Conservation (phyloP, 1,139 yeast species). For the Geotrichum europaeum region DNA sequence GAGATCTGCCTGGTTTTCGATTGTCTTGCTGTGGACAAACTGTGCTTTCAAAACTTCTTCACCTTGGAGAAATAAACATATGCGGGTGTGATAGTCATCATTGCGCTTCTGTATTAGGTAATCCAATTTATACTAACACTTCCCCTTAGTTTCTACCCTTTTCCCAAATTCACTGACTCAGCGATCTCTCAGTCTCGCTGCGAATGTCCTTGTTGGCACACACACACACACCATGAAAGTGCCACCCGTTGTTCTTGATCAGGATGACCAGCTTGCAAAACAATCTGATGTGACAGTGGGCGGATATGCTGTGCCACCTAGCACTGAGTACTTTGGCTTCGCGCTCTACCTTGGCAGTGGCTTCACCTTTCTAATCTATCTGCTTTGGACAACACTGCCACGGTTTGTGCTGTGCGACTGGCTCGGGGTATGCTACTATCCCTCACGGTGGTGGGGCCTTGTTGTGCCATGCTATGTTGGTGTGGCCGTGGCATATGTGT, state of each 20-base stretch:
- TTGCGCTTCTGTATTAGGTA: too few species aligned
- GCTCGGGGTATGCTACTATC: constrained; percentile 64
- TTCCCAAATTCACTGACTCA: neutral
- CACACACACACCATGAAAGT: neutral
- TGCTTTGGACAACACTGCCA: constrained; percentile 69
- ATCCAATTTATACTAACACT: too few species aligned
- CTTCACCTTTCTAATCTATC: constrained; percentile 47
- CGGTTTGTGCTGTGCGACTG: constrained; percentile 42
- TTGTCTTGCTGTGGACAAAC: too few species aligned
- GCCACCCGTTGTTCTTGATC: neutral
- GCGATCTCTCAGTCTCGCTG: neutral
- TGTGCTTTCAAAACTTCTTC: too few species aligned
- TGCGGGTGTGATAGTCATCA: too few species aligned
- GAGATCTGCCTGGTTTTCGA: too few species aligned
- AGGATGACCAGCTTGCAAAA: constrained; percentile 41
- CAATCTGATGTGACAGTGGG: constrained; percentile 74
- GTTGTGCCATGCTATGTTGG: constrained; percentile 67
- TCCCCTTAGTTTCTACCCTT: neutral
- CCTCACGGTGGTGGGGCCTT: constrained; percentile 83
- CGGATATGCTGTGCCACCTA: constrained; percentile 52
- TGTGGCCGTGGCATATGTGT: constrained; percentile 63
- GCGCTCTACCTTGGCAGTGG: constrained; percentile 63
- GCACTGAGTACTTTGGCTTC: constrained; percentile 78
- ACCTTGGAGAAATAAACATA: too few species aligned
- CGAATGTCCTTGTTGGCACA: neutral